Evolutionary conservation across 768 basidiomycete species (phyloP).

Genomic region (Termitomyces sp.): DNA sequence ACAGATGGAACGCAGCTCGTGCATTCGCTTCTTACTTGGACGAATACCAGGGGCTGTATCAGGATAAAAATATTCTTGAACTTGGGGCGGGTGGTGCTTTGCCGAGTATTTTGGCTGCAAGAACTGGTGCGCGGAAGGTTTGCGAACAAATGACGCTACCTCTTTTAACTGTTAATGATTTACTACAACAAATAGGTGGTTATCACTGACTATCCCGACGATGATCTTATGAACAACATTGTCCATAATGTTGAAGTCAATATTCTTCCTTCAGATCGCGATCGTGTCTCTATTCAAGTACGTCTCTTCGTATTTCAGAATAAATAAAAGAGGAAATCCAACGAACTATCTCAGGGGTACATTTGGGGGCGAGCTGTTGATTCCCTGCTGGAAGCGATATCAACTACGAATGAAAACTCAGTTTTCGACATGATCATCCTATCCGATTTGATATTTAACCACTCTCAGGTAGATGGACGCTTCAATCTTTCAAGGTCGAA

Average conservation of each 20-base stretch:
- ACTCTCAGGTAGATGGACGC: constrained; percentile 65
- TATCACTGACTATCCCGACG: constrained; percentile 91
- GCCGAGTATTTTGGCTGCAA: constrained; percentile 71
- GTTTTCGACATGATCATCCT: constrained; percentile 80
- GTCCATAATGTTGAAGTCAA: constrained; percentile 62
- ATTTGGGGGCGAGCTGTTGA: constrained; percentile 68
- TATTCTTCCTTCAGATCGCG: constrained; percentile 31
- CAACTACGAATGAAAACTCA: constrained; percentile 1
- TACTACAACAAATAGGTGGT: constrained; percentile 48
- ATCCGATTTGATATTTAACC: constrained; percentile 93
- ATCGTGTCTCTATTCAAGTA: constrained; percentile 26
- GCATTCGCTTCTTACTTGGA: constrained; percentile 71
- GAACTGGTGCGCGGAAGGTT: constrained; percentile 68
- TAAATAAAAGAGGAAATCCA: background rate
- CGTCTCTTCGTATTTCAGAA: background rate
- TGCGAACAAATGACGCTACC: constrained; percentile 6
- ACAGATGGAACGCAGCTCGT: constrained; percentile 78
- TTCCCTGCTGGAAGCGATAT: constrained; percentile 33
- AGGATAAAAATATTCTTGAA: constrained; percentile 58
- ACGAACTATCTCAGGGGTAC: constrained; percentile 52
- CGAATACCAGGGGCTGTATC: constrained; percentile 40
- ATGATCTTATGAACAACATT: constrained; percentile 70
- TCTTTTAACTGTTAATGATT: background rate
- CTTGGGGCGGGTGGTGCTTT: constrained; percentile 92
- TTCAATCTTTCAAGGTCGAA: background rate